Conservation (phyloP, 257 asterid species). For the Sherardia arvensis region DNA sequence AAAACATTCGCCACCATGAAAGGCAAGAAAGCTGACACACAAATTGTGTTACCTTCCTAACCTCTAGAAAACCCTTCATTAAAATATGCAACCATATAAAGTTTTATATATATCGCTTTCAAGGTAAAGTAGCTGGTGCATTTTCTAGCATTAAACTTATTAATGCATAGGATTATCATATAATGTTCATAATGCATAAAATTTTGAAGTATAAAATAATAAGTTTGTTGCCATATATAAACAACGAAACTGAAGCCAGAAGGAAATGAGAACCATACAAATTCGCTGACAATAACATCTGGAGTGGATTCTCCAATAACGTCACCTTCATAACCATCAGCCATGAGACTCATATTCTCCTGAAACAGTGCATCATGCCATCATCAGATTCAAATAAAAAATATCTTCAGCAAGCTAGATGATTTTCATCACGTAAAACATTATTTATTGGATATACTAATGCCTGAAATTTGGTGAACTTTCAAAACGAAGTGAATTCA, state of each 20-base stretch:
- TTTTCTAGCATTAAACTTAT: neutral
- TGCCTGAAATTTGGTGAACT: neutral
- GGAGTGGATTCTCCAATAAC: slow-evolving; percentile 93
- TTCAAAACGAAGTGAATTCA: neutral
- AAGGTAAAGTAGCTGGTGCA: neutral
- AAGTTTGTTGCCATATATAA: neutral
- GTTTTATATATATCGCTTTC: neutral
- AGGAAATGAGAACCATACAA: slow-evolving; percentile 41
- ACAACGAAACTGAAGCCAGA: neutral
- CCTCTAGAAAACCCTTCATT: neutral
- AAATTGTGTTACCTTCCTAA: neutral
- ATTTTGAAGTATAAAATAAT: neutral
- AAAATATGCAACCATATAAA: slow-evolving; percentile 1
- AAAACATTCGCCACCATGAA: neutral
- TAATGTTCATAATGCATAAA: neutral
- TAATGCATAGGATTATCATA: neutral
- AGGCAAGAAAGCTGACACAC: neutral
- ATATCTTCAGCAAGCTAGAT: neutral
- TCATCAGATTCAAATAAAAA: neutral
- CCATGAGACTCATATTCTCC: slow-evolving; percentile 60
- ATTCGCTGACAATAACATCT: slow-evolving; percentile 84
- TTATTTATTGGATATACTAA: neutral
- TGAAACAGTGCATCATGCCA: slow-evolving; percentile 23
- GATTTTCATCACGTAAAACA: neutral
- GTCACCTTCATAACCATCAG: slow-evolving; percentile 80